Percentiles rank a stretch among this genome's conserved stretches.
phyloP scores from a whole-genome alignment of 495 filamentous ascomycete species.

The Xylaria intraflava region DNA sequence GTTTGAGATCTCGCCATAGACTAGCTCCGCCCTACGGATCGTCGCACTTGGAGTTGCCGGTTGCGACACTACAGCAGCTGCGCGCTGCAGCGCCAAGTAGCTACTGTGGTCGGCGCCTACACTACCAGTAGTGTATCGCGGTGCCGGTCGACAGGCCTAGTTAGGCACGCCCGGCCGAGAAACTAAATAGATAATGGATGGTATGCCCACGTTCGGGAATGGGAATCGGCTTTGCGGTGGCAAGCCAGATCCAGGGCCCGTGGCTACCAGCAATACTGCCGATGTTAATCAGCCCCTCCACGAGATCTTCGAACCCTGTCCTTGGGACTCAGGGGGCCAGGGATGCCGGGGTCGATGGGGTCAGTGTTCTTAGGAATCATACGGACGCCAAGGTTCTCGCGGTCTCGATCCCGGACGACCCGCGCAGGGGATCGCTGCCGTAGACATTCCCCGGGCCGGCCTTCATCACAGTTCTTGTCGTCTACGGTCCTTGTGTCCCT shows the following conservation, averaged over 20 bases:
- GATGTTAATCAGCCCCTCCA: conserved; percentile 8
- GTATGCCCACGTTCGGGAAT: no score
- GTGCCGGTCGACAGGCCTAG: no score
- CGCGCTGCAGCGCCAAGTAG: no score
- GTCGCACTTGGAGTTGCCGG: no score
- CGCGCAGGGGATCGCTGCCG: conserved; percentile 21
- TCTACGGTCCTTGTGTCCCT: conserved; percentile 22
- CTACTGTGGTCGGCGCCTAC: no score
- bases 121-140: no score
- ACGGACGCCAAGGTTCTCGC: conserved; percentile 19
- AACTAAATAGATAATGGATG: no score
- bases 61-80: no score
- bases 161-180: no score
- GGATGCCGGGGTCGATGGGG: conserved; percentile 11
- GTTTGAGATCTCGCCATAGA: no score
- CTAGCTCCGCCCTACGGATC: no score
- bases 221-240: conserved; percentile 17
- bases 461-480: conserved; percentile 12
- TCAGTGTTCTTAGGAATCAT: conserved; percentile 12
- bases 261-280: conserved; percentile 4
- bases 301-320: conserved; percentile 11
- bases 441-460: conserved; percentile 17
- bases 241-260: conserved; percentile 11
- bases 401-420: conserved; percentile 5
- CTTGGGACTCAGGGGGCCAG: conserved; percentile 3